Evolutionary conservation across 2,329 filamentous ascomycete genomes (phyloP), one percentile per base, ranked within the genome.

Genomic region (Aspergillus transmontanensis): DNA sequence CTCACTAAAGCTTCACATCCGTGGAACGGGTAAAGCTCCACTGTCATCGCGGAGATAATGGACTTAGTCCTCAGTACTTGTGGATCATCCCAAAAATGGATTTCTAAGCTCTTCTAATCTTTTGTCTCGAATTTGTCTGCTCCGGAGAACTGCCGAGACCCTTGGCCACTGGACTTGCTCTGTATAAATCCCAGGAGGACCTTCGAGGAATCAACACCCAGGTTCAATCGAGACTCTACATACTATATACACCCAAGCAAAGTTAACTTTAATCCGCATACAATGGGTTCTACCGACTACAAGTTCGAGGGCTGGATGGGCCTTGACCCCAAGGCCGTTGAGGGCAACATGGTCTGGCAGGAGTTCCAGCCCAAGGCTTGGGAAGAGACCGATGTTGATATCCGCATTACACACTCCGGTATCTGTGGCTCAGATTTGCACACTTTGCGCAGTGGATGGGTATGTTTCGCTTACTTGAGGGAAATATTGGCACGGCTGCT

Each of bases 381-480:
- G 84, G 84, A 87, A 54, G 87, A 90, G 73, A 84, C 82, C 28
- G 87, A 90, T 62, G 75, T 90, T 54, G 87, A 90, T 68, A 88
- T 90, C 65, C 82, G 85, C 71, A 78, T 90, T 66, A 84, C 85
- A 1, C 86, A 89, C 77, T 89, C 86, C 70, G 87, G 88, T 64
- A 84, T 90, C 66, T 90, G 88, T 73, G 87, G 86, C 59, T 84
- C 83, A 0, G 87, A 89, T 66, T 61, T 89, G 50, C 87, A 89
- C 75, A 82, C 77, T 4, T 75, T 89, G n/a, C 79, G 82, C 41
- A 84, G 83, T 7, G 86, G 75, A 62, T 77, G 75, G 74, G 75
- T 76, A 71, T 54, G 74, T 66, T 34, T 21, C 19, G 32, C 39
- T 16, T 14, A n/a, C 30, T 11, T 4, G 10, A 26, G 19, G 12